Base-by-base conservation (phyloP, 2,329 filamentous ascomycete species). In the Claviceps pazoutovae region DNA sequence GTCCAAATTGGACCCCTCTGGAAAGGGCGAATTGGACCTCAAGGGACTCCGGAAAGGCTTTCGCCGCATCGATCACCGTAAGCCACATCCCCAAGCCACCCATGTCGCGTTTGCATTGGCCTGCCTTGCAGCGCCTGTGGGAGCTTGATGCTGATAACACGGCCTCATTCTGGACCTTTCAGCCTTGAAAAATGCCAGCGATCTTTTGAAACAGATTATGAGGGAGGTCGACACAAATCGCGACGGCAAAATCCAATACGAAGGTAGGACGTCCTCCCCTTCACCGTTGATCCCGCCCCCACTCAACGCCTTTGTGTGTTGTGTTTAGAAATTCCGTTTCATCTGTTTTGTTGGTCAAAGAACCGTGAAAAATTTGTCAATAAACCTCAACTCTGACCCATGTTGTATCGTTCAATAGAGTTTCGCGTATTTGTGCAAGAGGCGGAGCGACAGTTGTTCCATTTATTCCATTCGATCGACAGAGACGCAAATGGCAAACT, bases 21-120 rank as follows among this genome's bases (percentile, higher is more conserved):
- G 77, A 54, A 82, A 84, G 60, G 88, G 88, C 54, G 83, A 88
- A 66, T 75, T 98, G 60, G 90, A 97, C 69, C 74, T 94, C 57
- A 82, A 84, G 66, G 89, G 82, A 36, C 72, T 98, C 59, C 85
- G 90, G 70, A 87, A 82, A 70, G 93, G 91, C 4, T 71, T 98
- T 63, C 82, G 76, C 66, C 86, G 83, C 68, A 88, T 97, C 62
- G 90, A 97, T 67, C 93, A 98, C 67, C 93, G 89, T 95, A 64
- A 70, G 74, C 61, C n/a, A 49, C n/a, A 16, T 17, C 34, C 44
- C 19, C 30, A 17, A 38, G 48, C 30, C 17, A 9, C 23, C 4
- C 13, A 42, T 37, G 14, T 19, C 11, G 8, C 26, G 9, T 16
- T 42, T 23, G 17, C 13, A 30, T n/a, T 46, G 26, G 19, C 45